Base-by-base conservation (phyloP, 73 alveolate genomes). In the Durusdinium trenchii region DNA sequence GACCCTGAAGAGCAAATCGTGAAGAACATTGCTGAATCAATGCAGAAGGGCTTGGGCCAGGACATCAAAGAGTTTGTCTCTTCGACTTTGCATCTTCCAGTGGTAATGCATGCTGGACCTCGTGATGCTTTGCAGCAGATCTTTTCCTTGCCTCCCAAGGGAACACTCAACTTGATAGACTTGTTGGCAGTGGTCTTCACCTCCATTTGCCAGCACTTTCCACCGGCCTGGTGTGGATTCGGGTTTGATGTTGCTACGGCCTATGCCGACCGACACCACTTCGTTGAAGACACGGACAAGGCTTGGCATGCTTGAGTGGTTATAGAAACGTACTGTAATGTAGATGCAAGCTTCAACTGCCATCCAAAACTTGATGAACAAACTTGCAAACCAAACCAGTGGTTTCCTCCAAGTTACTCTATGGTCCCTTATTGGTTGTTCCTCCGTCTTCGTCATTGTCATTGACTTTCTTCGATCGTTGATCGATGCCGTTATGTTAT, bases 271-370 rank as follows among this genome's bases (percentile, higher is more conserved):
- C 90, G 90, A 20, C 35, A 46, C 46, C 90, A 45, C 40, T 79
- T 79, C 54, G 90, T 79, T 10, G 90, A 79, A 45, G 90, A 40
- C 5, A 79, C 90, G 1, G 64, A 42, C 38, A 26, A 79, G 90
- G 90, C 90, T 1, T 10, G 32, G 60, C 60, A 36, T 16, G n/a
- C n/a, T n/a, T n/a, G n/a, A n/a, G n/a, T n/a, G n/a, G n/a, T n/a
- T n/a, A n/a, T n/a, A n/a, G n/a, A n/a, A n/a, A n/a, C n/a, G n/a
- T n/a, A n/a, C n/a, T n/a, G n/a, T n/a, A n/a, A n/a, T n/a, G n/a
- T n/a, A n/a, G n/a, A n/a, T n/a, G n/a, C n/a, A n/a, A n/a, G n/a
- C n/a, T n/a, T n/a, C n/a, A n/a, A n/a, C n/a, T n/a, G n/a, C n/a
- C n/a, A n/a, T n/a, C n/a, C n/a, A n/a, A n/a, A n/a, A n/a, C n/a